Percentiles rank a stretch among this genome's conserved stretches.
phyloP scores from a whole-genome alignment of 2,329 filamentous ascomycete genomes.

The Magnaporthiopsis rhizophila region DNA sequence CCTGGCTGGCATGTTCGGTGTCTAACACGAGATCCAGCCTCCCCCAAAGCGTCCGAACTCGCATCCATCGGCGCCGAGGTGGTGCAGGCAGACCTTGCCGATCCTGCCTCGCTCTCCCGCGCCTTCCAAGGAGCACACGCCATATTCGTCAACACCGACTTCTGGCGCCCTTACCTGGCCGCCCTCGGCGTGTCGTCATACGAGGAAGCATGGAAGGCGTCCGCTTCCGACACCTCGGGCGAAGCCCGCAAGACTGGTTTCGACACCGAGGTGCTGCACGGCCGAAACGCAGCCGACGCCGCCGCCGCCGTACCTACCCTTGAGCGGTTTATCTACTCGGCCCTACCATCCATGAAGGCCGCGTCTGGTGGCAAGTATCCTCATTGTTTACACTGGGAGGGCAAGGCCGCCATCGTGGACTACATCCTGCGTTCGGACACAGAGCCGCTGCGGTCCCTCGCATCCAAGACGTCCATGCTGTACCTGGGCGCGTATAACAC shows the following conservation, averaged over 20 bases:
- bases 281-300: conserved; percentile 21
- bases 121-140: conserved; percentile 17
- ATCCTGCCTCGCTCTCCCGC: conserved; percentile 14
- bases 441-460: conserved; percentile 13
- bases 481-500: conserved; percentile 24
- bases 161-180: conserved; percentile 12
- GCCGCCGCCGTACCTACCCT: conserved; percentile 20
- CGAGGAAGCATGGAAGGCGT: not conserved
- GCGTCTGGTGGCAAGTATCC: conserved; percentile 17
- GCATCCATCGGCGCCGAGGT: conserved; percentile 16
- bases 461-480: conserved; percentile 22
- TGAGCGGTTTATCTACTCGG: conserved; percentile 18
- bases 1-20: conserved; percentile 13
- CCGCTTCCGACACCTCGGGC: not conserved
- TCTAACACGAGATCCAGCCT: conserved; percentile 11
- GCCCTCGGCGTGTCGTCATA: not conserved
- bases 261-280: conserved; percentile 14
- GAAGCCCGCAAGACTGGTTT: conserved; percentile 11
- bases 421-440: conserved; percentile 19
- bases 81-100: conserved; percentile 17
- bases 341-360: conserved; percentile 15
- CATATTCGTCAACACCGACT: conserved; percentile 20
- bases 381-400: conserved; percentile 21
- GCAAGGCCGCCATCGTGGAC: conserved; percentile 20
- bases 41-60: conserved; percentile 10